phyloP scores from a whole-genome alignment of 192 early-diverging fungal genomes.

The Martensiomyces pterosporus region DNA sequence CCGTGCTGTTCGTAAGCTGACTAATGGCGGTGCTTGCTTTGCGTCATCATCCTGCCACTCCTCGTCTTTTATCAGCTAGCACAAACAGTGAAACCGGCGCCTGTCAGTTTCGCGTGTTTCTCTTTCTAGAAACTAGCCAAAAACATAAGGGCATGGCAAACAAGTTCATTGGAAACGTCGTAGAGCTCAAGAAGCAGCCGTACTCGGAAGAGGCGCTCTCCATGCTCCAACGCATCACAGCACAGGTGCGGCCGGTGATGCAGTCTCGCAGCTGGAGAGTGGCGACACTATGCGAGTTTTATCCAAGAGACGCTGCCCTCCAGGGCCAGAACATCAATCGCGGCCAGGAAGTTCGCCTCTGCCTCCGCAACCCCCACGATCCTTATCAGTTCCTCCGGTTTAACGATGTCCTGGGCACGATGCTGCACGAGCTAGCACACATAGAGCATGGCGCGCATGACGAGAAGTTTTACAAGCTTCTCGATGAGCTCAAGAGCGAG shows the following conservation, averaged over 20 bases:
- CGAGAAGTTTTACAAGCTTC: slow-evolving; percentile 20
- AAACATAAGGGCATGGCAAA: too few relatives aligned
- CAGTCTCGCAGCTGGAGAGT: slow-evolving; percentile 33
- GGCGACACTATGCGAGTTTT: slow-evolving; percentile 27
- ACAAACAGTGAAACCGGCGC: too few relatives aligned
- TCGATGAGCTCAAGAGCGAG: slow-evolving; percentile 32
- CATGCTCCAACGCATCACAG: slow-evolving; percentile 29
- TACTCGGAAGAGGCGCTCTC: slow-evolving; percentile 8
- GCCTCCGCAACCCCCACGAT: slow-evolving; percentile 23
- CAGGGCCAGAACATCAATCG: slow-evolving; percentile 40
- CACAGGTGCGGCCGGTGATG: slow-evolving; percentile 43
- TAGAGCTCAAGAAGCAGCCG: slow-evolving; percentile 24
- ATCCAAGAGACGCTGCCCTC: slow-evolving; percentile 22
- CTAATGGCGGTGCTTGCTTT: too few relatives aligned
- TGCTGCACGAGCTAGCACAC: slow-evolving; percentile 50
- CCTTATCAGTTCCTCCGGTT: slow-evolving; percentile 21
- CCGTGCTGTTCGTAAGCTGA: too few relatives aligned
- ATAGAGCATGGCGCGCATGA: slow-evolving; percentile 39
- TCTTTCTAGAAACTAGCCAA: too few relatives aligned
- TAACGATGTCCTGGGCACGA: slow-evolving; percentile 35
- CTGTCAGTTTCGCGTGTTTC: too few relatives aligned
- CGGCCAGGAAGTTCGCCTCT: slow-evolving; percentile 37
- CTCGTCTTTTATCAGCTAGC: too few relatives aligned
- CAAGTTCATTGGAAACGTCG: slow-evolving; percentile 27
- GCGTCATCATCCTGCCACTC: too few relatives aligned